These are phyloP conservation scores for Monascus purpureus DNA, from an alignment of 495 filamentous ascomycete genomes.

Conservation along the genomic window DNA sequence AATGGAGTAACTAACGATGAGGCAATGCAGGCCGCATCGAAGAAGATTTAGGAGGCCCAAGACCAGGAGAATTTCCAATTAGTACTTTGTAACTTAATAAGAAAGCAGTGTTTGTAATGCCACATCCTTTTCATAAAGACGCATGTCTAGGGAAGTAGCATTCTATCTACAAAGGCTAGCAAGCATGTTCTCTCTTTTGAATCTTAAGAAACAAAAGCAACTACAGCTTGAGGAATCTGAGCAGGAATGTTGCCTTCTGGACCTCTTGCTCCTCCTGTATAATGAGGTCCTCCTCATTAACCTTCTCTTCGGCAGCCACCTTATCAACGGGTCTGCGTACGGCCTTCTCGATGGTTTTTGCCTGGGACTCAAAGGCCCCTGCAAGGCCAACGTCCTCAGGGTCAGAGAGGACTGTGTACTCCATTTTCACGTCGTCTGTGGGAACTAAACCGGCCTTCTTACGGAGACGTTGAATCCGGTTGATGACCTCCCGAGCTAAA, in stretches of 20 bases:
- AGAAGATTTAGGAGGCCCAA: constrained; percentile 16
- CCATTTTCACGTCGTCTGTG: constrained; percentile 79
- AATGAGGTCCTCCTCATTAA: constrained; percentile 48
- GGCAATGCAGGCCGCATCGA: constrained; percentile 23
- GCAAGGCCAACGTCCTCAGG: constrained; percentile 64
- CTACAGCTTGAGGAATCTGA: constrained; percentile 69
- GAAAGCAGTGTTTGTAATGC: no score
- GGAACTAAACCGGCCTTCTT: constrained; percentile 71
- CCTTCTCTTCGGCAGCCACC: constrained; percentile 47
- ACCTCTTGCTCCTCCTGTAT: constrained; percentile 82
- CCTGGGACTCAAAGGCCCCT: constrained; percentile 57
- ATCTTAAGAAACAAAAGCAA: no score
- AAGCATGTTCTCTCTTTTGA: background rate
- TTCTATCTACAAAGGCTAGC: no score
- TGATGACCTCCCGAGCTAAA: constrained; percentile 68
- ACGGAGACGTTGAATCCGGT: constrained; percentile 64
- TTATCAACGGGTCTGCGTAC: constrained; percentile 69
- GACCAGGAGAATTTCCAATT: no score
- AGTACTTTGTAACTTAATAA: no score
- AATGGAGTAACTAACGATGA: background rate
- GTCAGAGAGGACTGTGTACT: constrained; percentile 61
- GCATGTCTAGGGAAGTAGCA: no score
- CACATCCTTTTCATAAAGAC: no score
- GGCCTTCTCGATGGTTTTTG: constrained; percentile 58
- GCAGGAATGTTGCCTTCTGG: constrained; percentile 70